Evolutionary conservation across 2,329 filamentous ascomycete species (phyloP).

Genomic region (Phyllosticta paracitricarpa): DNA sequence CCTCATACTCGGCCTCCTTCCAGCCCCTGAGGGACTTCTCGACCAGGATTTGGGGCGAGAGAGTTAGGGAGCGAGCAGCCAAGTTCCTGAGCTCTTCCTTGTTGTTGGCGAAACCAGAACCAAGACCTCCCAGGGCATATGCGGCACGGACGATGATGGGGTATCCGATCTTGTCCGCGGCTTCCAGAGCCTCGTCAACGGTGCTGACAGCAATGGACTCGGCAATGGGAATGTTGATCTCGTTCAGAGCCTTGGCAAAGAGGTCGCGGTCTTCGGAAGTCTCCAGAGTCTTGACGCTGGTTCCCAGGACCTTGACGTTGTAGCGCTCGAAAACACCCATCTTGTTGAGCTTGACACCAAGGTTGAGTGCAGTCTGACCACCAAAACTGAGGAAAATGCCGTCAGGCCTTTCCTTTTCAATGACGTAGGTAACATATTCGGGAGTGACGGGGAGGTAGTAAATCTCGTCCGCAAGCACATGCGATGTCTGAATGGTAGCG

Average conservation of each 20-base stretch:
- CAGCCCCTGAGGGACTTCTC: constrained; percentile 99
- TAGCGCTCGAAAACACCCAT: constrained; percentile 93
- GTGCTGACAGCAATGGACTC: constrained; percentile 89
- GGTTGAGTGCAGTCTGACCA: constrained; percentile 91
- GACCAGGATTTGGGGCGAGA: constrained; percentile 92
- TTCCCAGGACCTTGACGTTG: constrained; percentile 90
- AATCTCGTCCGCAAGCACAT: constrained; percentile 90
- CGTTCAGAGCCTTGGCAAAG: constrained; percentile 88
- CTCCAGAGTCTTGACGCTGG: constrained; percentile 87
- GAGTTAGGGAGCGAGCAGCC: constrained; percentile 81
- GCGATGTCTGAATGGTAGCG: constrained; percentile 94
- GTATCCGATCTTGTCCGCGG: constrained; percentile 80
- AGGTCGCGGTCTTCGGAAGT: constrained; percentile 92
- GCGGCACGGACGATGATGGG: constrained; percentile 97
- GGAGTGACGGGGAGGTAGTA: constrained; percentile 97
- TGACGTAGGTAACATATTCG: constrained; percentile 95
- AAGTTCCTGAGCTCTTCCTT: constrained; percentile 88
- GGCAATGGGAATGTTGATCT: constrained; percentile 95
- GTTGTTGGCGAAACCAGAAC: constrained; percentile 92
- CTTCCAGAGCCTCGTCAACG: constrained; percentile 82
- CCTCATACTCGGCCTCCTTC: constrained; percentile 99
- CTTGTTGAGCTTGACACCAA: constrained; percentile 95
- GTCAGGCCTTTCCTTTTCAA: constrained; percentile 90
- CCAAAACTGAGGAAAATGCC: constrained; percentile 96
- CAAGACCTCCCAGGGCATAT: constrained; percentile 90